Base-by-base conservation (phyloP, 768 basidiomycete genomes). In the Omphalotus guepiniiformis region DNA sequence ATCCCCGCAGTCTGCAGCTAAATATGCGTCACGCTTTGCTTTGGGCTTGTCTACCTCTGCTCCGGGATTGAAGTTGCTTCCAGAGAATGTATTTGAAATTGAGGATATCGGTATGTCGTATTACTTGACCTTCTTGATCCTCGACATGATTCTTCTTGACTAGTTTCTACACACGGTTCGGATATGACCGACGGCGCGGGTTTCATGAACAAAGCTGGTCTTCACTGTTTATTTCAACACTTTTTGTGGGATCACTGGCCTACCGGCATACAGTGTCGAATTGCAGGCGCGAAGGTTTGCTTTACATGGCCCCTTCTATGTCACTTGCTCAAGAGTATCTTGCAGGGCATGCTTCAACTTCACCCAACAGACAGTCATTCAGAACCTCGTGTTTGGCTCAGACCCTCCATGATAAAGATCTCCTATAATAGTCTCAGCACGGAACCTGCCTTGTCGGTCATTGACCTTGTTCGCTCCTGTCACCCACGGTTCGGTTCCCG, bases 381-480 rank as follows among this genome's bases (percentile, higher is more conserved):
- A 12, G 51, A 42, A 13, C 62, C 69, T n/a, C 52, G 49, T 16
- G 59, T 67, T 5, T 64, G 60, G 52, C 39, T 69, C 16, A 55
- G 70, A 23, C 62, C 63, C 1, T 70, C 68, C 15, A 67, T 67
- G 43, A 57, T 62, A 26, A 71, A 70, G 36, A 64, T 69, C 50
- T 63, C 63, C 22, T 72, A 71, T 55, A 48, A 53, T 8, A n/a
- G 12, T 26, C 19, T 38, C 23, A 15, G 9, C 25, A 23, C 25
- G 6, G 73, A 74, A 51, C 63, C 57, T 13, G 71, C 73, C 0
- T 71, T 83, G 16, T 62, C 69, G 34, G 70, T 67, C 4, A 66
- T 80, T 50, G 80, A 82, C 54, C 62, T 80, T 21, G 70, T 82
- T 13, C 72, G 78, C 0, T 62, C 70, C 0, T 74, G 80, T 0